Conservation (phyloP, 2,329 filamentous ascomycete genomes). For the Ascochyta koolunga region DNA sequence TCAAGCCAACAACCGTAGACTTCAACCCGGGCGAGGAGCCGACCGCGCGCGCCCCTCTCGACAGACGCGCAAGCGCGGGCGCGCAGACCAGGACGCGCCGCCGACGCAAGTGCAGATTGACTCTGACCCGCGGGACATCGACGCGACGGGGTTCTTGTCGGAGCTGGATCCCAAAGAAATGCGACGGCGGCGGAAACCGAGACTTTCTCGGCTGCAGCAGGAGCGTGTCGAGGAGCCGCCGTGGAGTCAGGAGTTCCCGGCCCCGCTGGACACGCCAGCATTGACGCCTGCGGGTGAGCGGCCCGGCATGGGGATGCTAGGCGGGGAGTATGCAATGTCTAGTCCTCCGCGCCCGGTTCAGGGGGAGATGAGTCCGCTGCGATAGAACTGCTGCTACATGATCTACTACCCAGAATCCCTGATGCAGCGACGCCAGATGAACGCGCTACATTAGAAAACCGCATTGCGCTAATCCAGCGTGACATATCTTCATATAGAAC, state of each 20-base stretch:
- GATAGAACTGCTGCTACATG: background rate
- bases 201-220: background rate
- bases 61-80: background rate
- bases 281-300: background rate
- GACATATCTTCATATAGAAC: constrained; percentile 2
- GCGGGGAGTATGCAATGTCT: background rate
- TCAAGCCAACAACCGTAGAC: constrained; percentile 1
- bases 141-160: constrained; percentile 11
- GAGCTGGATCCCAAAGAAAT: constrained; percentile 7
- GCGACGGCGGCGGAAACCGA: background rate
- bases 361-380: background rate
- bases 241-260: constrained; percentile 4
- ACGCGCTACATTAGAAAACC: background rate
- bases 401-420: constrained; percentile 3
- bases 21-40: background rate
- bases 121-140: constrained; percentile 10
- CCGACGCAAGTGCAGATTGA: constrained; percentile 6
- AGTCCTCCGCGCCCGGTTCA: background rate
- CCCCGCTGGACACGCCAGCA: background rate
- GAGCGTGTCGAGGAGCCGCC: background rate
- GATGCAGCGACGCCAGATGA: background rate
- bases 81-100: background rate
- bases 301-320: no score
- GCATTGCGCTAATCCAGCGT: background rate
- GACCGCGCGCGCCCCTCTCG: background rate